Base-by-base conservation (phyloP, 2,329 filamentous ascomycete genomes). In the Leptosphaerulina australis region DNA sequence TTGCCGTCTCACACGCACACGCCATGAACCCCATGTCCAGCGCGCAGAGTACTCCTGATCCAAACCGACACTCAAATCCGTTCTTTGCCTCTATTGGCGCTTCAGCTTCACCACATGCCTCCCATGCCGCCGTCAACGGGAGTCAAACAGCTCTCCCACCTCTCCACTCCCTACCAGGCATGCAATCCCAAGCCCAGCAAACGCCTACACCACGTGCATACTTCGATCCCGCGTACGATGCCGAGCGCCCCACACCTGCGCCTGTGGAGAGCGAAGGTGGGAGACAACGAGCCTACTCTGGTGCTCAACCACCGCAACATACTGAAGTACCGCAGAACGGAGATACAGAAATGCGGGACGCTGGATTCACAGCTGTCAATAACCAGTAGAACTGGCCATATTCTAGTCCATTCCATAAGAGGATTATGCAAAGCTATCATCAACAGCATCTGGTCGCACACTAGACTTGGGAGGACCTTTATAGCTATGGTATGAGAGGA, bases 271-370 rank as follows among this genome's bases (percentile, higher is more conserved):
- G 43, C 14, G 70, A 71, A 6, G 51, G 46, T 5, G 68, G 55
- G 8, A 53, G 66, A 14, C 50, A 45, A 14, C 63, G 67, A 14
- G 64, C 70, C 1, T 65, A 66, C 34, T 71, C 68, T 7, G 62
- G 68, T 8, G 60, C 67, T 0, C 58, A 65, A 26, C 55, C 59
- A 5, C 40, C 59, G 3, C 45, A 58, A 5, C 31, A 60, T 4
- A 64, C 66, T 17, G 50, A 52, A 12, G 57, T 64, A 29, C 59
- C 59, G 22, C 64, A 67, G 56, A 74, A 74, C 33, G 71, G 73
- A n/a, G 70, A 74, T 28, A 71, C 68, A 1, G 73, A 75, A 58
- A 76, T 75, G 73, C 61, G 58, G n/a, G 72, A 75, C 25, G 69
- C 63, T 18, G 69, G 66, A 7, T 75, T 74, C 53, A 70, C 71